Base-by-base conservation (phyloP, 1,284 basidiomycete genomes). In the Microbotryomycetes sp. region DNA sequence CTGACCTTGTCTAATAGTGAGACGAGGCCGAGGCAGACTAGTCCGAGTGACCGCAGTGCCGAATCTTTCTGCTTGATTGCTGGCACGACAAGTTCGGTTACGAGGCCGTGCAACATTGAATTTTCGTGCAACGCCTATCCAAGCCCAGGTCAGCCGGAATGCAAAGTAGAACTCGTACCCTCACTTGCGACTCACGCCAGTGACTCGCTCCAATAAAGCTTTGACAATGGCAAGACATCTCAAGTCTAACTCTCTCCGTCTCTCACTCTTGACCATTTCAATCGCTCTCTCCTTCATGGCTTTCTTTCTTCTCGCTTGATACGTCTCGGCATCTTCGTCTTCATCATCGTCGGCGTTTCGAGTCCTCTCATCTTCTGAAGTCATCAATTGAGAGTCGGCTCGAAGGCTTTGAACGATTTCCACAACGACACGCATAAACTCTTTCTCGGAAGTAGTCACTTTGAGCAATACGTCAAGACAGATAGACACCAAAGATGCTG, bases 391-490 rank as follows among this genome's bases (percentile, higher is more conserved):
- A 48, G 66, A 71, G 29, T 72, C 69, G 70, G 89, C 87, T 19
- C 91, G 81, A 16, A 94, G 80, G 64, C 91, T 88, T 56, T 92
- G 87, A 3, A 97, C 86, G 25, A 96, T 86, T 72, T 98, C 94
- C 25, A 97, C 93, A 3, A 97, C 86, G 30, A 98, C 84, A 2
- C 91, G 86, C 74, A 97, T 92, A 54, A 97, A 82, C 74, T 97
- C 94, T 14, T 86, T 81, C 77, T 98, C 93, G 31, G 83, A 87
- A 3, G 88, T 83, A 31, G 88, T 85, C 36, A 97, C 86, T 71
- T 85, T 86, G 66, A 86, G 83, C 51, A 98, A 79, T 12, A 97
- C 85, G 72, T 98, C 94, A 50, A 97, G 79, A 74, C 89, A 92
- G 9, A 81, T 81, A 6, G 88, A 83, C 51, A 97, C 85, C 36